A percentile compares a stretch with the other conserved stretches of the same genome.
These are phyloP conservation scores for Picea abies DNA, from an alignment of 83 land plant genomes.

Conservation along the genomic window DNA sequence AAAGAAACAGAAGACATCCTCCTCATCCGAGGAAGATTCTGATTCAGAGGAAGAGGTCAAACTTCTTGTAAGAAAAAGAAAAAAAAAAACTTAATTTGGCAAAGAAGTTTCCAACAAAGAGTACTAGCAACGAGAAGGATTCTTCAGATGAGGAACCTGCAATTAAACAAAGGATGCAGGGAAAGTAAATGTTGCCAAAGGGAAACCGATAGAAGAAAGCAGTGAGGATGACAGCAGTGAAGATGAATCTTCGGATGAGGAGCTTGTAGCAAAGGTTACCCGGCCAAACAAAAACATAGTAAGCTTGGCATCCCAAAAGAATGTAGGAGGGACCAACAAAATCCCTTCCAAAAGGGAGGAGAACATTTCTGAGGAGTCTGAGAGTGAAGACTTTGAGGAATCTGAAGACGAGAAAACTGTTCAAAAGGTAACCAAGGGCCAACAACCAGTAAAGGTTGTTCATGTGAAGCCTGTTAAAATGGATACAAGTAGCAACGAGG, in stretches of 20 bases:
- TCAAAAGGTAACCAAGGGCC: no score
- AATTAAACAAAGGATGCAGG: background rate
- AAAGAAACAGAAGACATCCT: background rate
- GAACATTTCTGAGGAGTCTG: no score
- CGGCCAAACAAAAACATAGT: no score
- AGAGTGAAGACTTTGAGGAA: no score
- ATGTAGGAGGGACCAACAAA: no score
- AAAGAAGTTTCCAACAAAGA: background rate
- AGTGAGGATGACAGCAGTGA: conserved; percentile 18
- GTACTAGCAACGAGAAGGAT: background rate
- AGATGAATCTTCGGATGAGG: conserved; percentile 25
- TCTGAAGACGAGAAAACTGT: no score
- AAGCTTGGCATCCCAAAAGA: no score
- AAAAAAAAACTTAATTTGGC: background rate
- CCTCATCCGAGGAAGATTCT: conserved; percentile 9
- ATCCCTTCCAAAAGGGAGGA: no score
- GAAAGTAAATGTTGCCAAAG: background rate
- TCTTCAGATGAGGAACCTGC: conserved; percentile 1
- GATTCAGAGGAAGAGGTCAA: conserved; percentile 6
- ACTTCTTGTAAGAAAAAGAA: background rate
- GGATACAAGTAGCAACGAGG: no score
- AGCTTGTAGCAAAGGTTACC: no score
- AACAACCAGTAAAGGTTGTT: no score
- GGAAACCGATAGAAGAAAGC: conserved; percentile 9
- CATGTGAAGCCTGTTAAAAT: no score